Evolutionary conservation across 2,329 filamentous ascomycete species (phyloP), one percentile per base, ranked within the genome.

Genomic region (Microascus cirrosus): DNA sequence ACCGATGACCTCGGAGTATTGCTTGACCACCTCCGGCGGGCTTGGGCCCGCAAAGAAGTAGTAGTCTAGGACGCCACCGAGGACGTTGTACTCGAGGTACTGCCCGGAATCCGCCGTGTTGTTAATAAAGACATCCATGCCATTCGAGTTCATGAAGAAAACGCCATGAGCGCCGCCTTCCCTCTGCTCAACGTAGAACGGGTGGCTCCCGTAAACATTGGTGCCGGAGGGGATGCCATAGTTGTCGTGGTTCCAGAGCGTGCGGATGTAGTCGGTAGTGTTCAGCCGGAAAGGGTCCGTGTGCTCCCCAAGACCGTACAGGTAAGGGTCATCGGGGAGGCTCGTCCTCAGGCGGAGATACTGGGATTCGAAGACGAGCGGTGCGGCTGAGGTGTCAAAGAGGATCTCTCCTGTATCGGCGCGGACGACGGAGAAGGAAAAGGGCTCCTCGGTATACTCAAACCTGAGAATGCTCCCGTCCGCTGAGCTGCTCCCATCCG

Each of bases 241-340:
- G 0, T 84, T 74, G 69, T 89, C 86, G 28, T 84, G 77, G 50
- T 81, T 82, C 80, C 84, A 88, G 3, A 89, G 66, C 0, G 85
- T 87, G 45, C 87, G 81, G 36, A 81, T 84, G 67, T 89, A 89
- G 67, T 86, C 79, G 34, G 77, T 82, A 0, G 80, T 86, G 59
- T 82, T 82, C 57, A 90, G 73, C 53, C 78, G 78, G 66, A 89
- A 82, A 8, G 81, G 74, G 63, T 90, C 87, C 1, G 80, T 84
- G 66, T 89, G 84, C 70, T 91, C 88, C 36, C 88, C 88, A 3
- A 91, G 76, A 1, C 88, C 88, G 67, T 92, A 92, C 8, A 92
- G 72, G 65, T 86, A 83, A 0, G 87, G 84, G 58, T 83, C 73
- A 1, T 79, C 69, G 0, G 87, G 87, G 28, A 92, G 73, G 62